A percentile compares a stretch with the other conserved stretches of the same genome.
Evolutionary conservation across 2,329 filamentous ascomycete species (phyloP).

Genomic region (Talaromyces pinophilus): DNA sequence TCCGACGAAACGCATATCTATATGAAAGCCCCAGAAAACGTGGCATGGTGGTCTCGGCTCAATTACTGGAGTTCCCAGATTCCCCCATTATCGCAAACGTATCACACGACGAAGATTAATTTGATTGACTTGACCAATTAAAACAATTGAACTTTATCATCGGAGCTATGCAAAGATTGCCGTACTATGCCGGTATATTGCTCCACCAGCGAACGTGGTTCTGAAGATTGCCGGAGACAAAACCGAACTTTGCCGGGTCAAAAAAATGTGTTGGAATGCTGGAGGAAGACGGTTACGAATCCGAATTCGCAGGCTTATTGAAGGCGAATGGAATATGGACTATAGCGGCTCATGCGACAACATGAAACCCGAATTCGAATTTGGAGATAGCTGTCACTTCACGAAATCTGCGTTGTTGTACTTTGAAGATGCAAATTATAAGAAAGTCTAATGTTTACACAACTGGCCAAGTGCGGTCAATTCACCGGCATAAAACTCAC

Average conservation of each 20-base stretch:
- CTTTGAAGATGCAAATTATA: neutral
- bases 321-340: neutral
- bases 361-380: neutral
- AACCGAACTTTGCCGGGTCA: neutral
- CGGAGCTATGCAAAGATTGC: constrained; percentile 5
- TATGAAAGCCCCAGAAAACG: constrained; percentile 6
- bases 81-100: neutral
- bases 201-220: neutral
- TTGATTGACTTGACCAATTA: neutral
- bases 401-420: neutral
- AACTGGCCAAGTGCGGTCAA: neutral
- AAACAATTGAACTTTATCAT: neutral
- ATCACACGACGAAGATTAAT: neutral
- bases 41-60: neutral
- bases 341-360: neutral
- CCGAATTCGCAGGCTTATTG: neutral
- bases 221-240: neutral
- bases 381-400: neutral
- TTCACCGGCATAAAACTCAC: neutral
- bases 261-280: neutral
- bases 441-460: neutral
- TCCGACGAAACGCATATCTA: neutral
- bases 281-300: neutral
- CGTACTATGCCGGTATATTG: neutral
- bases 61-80: neutral